A percentile compares a stretch with the other conserved stretches of the same genome.
These are phyloP conservation scores for Penicillium argentinense DNA, from an alignment of 495 filamentous ascomycete genomes.

Conservation along the genomic window DNA sequence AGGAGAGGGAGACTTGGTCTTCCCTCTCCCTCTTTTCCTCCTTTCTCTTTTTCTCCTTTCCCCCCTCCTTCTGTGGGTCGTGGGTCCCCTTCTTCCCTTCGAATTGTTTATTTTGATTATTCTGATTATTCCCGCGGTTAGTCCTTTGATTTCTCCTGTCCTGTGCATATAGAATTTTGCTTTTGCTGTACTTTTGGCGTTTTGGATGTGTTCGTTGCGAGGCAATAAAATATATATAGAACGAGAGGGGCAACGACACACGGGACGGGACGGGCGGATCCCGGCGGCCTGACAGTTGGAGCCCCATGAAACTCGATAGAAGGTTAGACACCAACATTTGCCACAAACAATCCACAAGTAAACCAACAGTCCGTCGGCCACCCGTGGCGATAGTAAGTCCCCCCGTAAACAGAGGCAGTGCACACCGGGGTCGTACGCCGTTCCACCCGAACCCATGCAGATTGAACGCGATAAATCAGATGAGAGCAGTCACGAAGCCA, in stretches of 20 bases:
- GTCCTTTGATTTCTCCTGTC: constrained; percentile 10
- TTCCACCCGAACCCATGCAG: not conserved
- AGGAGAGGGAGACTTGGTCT: not conserved
- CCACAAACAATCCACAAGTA: no score
- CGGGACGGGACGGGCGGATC: constrained; percentile 23
- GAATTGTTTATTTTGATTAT: constrained; percentile 5
- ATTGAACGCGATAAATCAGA: constrained; percentile 17
- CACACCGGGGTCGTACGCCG: no score
- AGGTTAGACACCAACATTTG: not conserved
- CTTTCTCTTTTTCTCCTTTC: not conserved
- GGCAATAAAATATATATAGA: constrained; percentile 7
- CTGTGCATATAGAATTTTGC: constrained; percentile 25
- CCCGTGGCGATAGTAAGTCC: no score
- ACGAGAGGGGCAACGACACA: constrained; percentile 7
- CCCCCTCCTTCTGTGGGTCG: not conserved
- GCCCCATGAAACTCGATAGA: no score
- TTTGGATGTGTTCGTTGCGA: constrained; percentile 18
- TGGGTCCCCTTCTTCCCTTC: not conserved
- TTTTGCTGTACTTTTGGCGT: constrained; percentile 16
- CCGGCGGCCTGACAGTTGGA: not conserved
- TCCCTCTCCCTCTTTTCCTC: not conserved
- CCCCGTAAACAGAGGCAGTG: no score
- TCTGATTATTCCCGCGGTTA: not conserved
- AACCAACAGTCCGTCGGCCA: no score
- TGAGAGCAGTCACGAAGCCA: constrained; percentile 5